Base-by-base conservation (phyloP, 768 basidiomycete species). In the Pholiota microspora region DNA sequence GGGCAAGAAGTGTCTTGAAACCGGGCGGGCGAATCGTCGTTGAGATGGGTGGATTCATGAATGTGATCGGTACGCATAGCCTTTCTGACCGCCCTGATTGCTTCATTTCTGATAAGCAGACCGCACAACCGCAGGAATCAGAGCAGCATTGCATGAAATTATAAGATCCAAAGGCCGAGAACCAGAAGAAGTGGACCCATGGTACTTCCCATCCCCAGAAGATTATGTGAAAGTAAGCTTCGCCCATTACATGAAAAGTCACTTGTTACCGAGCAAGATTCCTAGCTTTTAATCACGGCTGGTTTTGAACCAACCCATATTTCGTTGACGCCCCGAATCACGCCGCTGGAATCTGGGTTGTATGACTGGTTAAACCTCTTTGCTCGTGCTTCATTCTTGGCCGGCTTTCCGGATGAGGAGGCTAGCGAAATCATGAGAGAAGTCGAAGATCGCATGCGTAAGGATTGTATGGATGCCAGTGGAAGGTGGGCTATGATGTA, bases 1-100 rank as follows among this genome's bases (percentile, higher is more conserved):
- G 83, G 46, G 78, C 80, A n/a, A 80, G 79, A 62, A 74, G 71
- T 42, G 69, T 87, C 8, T 71, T 94, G 51, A 90, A 83, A 60
- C 77, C 76, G 1, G 87, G 88, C 0, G 92, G 91, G 1, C 74
- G 86, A 18, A 81, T 93, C 44, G 84, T 84, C 0, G 84, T 77
- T 21, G 92, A 94, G 66, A 84, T 92, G 79, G 87, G 91, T 12
- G 88, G 87, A 0, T 86, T 83, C 59, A 79, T 81, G 71, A 92
- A 92, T 59, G 80, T 82, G 60, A 73, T 84, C 40, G 86, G 90
- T 87, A 60, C n/a, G 62, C 62, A 7, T n/a, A n/a, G n/a, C n/a
- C n/a, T 21, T 50, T 25, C 15, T 38, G 1, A 31, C 35, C n/a
- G n/a, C n/a, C n/a, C n/a, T n/a, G n/a, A n/a, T n/a, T n/a, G n/a